Evolutionary conservation across 169 alveolate species (phyloP).

Genomic region (Eimeria praecox): DNA sequence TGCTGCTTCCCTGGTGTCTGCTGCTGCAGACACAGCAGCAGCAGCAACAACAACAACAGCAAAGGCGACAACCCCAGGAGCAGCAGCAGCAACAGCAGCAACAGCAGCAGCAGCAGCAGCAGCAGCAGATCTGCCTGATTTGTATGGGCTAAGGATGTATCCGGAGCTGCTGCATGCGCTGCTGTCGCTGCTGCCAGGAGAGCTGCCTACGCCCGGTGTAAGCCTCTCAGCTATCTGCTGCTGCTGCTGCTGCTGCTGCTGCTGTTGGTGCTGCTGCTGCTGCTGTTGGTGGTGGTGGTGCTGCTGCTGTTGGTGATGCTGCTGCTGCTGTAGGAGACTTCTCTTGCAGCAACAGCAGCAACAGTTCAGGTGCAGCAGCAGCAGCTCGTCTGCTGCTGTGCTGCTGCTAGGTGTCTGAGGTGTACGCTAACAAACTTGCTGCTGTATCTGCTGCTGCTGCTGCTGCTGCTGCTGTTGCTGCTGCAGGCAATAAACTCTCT

Average conservation of each 20-base stretch:
- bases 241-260: conserved; percentile 35
- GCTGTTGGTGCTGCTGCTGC: conserved; percentile 1
- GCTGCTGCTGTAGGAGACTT: background rate
- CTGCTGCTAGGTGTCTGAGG: background rate
- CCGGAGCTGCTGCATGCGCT: conserved; percentile 7
- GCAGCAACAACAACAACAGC: background rate
- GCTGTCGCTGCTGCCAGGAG: conserved; percentile 2
- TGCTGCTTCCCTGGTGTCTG: background rate
- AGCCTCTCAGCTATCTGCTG: background rate
- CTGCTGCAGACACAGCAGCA: background rate
- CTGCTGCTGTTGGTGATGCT: background rate
- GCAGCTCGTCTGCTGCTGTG: conserved; percentile 15
- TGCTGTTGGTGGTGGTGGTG: background rate
- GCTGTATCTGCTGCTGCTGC: background rate
- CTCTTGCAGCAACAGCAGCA: background rate
- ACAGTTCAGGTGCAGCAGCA: background rate
- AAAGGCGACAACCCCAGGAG: background rate
- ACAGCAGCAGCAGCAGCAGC: conserved; percentile 32
- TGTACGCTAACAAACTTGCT: background rate
- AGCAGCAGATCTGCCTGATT: background rate
- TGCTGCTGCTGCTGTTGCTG: background rate
- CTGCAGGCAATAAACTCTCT: conserved; percentile 2
- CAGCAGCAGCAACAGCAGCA: conserved; percentile 45
- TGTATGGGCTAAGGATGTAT: background rate
- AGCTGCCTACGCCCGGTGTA: conserved; percentile 20